Evolutionary conservation across 148 eudicot species (phyloP), one percentile per base, ranked within the genome.

Genomic region (Salicornia ramosissima): DNA sequence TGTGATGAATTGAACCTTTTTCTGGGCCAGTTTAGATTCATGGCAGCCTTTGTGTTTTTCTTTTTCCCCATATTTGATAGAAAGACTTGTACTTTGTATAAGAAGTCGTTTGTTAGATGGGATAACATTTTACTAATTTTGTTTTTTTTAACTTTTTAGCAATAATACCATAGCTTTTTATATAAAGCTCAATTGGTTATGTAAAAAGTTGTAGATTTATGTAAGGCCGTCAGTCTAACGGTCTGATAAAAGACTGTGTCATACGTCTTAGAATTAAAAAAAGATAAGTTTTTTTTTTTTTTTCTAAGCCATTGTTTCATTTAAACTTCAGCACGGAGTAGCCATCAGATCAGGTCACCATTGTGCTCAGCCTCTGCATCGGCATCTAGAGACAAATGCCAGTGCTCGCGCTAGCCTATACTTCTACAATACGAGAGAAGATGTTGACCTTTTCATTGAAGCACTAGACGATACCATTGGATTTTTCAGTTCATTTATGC

Each of bases 331-430:
- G 97, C 90, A 92, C 61, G 90, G 96, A 61, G 90, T 92, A 58
- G 97, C 97, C 49, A 90, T 92, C 68, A 83, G 97, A 80, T 92
- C 97, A 1, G 97, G 97, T 24, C 97, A 92, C 80, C 97, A 92
- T 65, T 92, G 97, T 66, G 97, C 97, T 1, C 97, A 92, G 81
- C 97, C 97, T 65, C 90, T 92, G 69, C 97, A 92, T 69, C 90
- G 93, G 0, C 74, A 85, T 74, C 75, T 92, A 71, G 94, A 88
- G 34, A 82, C 84, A 54, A 90, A 83, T 39, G 96, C 96, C 5
- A 92, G 96, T 64, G 97, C 96, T 28, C 86, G 97, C 5, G 97
- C 96, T 67, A 90, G 97, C 77, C 86, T 92, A 36, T 75, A 92
- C 76, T 87, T 92, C 80, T 92, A 92, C 84, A 92, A 92, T 82